phyloP scores from a whole-genome alignment of 2,329 filamentous ascomycete species.

The Trichophyton mentagrophytes region DNA sequence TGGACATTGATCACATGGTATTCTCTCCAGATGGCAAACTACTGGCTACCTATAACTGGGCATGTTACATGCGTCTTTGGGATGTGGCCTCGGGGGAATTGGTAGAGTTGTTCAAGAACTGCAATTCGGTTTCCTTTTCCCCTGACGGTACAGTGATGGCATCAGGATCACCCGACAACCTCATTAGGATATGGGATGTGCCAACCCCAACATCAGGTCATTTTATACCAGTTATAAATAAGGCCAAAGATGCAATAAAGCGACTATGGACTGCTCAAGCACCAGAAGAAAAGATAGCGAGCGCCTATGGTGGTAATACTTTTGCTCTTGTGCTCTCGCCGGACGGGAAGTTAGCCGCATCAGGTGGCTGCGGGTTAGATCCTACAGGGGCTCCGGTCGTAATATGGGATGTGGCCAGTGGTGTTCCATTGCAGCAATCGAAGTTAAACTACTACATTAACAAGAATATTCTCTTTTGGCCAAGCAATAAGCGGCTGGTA shows the following conservation, averaged over 20 bases:
- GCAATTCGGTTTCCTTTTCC: slow-evolving; percentile 1
- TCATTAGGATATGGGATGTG: not conserved
- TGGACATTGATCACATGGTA: not conserved
- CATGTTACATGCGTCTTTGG: not conserved
- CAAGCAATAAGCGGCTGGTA: not conserved
- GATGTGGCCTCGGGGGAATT: not conserved
- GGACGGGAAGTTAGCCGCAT: not conserved
- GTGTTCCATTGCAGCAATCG: not conserved
- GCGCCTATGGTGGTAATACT: too few species aligned
- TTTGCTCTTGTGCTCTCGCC: not conserved
- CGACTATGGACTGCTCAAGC: not conserved
- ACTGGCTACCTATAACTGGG: not conserved
- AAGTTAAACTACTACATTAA: not conserved
- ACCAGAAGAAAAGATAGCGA: not conserved
- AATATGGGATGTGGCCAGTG: slow-evolving; percentile 1
- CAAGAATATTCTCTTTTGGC: not conserved
- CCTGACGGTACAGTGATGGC: not conserved
- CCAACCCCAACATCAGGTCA: not conserved
- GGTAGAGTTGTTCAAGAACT: not conserved
- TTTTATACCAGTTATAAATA: too few species aligned
- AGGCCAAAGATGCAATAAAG: not conserved
- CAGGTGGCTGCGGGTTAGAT: not conserved
- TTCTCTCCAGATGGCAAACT: slow-evolving; percentile 1
- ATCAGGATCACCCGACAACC: not conserved
- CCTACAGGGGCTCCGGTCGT: not conserved